Conservation (phyloP, 192 early-diverging fungal genomes). For the Phycomyces nitens region DNA sequence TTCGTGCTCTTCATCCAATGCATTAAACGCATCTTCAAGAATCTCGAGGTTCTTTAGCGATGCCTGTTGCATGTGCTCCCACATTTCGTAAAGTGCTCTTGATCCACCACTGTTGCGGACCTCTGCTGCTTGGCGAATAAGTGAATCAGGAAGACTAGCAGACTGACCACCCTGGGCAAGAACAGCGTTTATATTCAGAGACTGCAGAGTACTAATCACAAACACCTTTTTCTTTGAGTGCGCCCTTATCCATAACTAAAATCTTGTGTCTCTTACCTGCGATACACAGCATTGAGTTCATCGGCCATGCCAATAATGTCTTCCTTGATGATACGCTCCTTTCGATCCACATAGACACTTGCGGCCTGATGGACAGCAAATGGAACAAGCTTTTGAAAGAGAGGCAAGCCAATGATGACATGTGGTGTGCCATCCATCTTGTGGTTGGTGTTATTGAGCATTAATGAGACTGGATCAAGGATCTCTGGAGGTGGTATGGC, state of each 20-base stretch:
- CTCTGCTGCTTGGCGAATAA: slow-evolving; percentile 72
- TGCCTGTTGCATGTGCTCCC: slow-evolving; percentile 59
- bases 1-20: slow-evolving; percentile 65
- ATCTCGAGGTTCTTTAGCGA: slow-evolving; percentile 49
- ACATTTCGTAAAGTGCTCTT: slow-evolving; percentile 55
- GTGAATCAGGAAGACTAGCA: slow-evolving; percentile 65
- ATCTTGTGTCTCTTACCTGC: slow-evolving; percentile 44
- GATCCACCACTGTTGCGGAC: slow-evolving; percentile 69
- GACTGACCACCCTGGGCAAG: slow-evolving; percentile 66
- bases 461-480: slow-evolving; percentile 62
- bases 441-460: slow-evolving; percentile 46
- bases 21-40: slow-evolving; percentile 64
- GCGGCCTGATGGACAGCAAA: slow-evolving; percentile 90
- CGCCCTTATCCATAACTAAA: no score
- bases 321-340: slow-evolving; percentile 71
- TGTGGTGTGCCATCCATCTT: slow-evolving; percentile 33
- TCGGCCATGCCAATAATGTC: slow-evolving; percentile 61
- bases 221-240: not conserved
- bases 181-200: slow-evolving; percentile 24
- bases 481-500: slow-evolving; percentile 52
- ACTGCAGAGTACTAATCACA: slow-evolving; percentile 29
- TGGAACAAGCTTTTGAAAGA: slow-evolving; percentile 83
- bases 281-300: slow-evolving; percentile 64
- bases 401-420: slow-evolving; percentile 58
- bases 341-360: slow-evolving; percentile 80